phyloP scores from a whole-genome alignment of 108 stramenopile species.

The Craspedostauros australis region DNA sequence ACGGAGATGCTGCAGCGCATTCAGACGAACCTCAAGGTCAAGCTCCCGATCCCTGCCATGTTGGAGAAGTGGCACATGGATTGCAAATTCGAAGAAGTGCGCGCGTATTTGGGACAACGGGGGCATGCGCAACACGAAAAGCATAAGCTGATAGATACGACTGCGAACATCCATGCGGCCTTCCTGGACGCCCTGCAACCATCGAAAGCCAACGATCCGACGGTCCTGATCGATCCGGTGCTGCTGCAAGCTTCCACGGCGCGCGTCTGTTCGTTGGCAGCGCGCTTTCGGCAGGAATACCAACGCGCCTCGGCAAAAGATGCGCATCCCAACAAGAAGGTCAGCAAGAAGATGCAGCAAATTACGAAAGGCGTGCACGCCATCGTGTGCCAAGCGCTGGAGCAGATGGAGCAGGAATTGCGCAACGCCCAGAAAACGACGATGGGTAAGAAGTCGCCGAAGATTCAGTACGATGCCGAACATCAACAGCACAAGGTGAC shows the following conservation, averaged over 20 bases:
- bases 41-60: conserved; percentile 49
- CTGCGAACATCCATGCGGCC: too few species aligned
- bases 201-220: too few species aligned
- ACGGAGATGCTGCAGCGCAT: conserved; percentile 29
- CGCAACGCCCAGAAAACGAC: not conserved
- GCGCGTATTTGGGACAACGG: not conserved
- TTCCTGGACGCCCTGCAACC: too few species aligned
- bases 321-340: conserved; percentile 3
- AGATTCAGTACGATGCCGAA: conserved; percentile 27
- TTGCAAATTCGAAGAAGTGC: conserved; percentile 25
- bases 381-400: conserved; percentile 8
- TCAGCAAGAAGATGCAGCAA: conserved; percentile 16
- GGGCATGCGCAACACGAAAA: too few species aligned
- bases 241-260: too few species aligned
- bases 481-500: conserved; percentile 16
- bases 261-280: too few species aligned
- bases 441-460: conserved; percentile 18
- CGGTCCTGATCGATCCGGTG: too few species aligned
- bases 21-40: conserved; percentile 25
- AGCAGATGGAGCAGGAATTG: conserved; percentile 12
- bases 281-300: conserved; percentile 7
- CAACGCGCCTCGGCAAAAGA: conserved; percentile 1
- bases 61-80: conserved; percentile 61
- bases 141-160: too few species aligned
- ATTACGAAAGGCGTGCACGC: conserved; percentile 7